phyloP scores from a whole-genome alignment of 2,329 filamentous ascomycete species.

The Aspergillus sojae region DNA sequence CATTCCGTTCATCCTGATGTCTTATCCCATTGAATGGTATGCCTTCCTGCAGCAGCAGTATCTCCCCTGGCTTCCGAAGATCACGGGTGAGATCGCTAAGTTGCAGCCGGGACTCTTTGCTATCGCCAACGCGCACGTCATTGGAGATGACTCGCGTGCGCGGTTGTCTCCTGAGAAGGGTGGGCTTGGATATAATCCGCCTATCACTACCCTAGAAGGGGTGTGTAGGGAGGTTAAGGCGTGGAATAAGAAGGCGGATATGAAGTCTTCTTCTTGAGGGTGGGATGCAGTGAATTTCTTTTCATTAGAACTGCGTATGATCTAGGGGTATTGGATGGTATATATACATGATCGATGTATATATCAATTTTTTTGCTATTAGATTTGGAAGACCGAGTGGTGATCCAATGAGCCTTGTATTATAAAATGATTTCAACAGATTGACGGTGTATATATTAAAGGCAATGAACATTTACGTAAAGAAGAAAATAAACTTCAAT shows the following conservation, averaged over 20 bases:
- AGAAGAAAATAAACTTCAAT: neutral
- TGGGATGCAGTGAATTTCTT: no score
- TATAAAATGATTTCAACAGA: neutral
- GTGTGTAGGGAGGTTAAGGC: conserved; percentile 36
- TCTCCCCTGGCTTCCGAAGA: conserved; percentile 27
- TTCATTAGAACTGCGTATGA: no score
- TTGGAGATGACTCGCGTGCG: conserved; percentile 35
- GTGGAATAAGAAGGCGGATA: conserved; percentile 34
- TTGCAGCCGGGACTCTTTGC: conserved; percentile 38
- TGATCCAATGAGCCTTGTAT: neutral
- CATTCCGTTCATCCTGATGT: conserved; percentile 31
- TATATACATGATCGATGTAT: neutral
- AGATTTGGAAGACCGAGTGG: neutral
- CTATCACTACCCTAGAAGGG: conserved; percentile 35
- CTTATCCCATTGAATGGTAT: conserved; percentile 38
- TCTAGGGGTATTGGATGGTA: no score
- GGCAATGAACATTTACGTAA: neutral
- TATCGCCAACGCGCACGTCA: conserved; percentile 30
- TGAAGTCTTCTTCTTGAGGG: neutral
- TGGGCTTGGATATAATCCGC: conserved; percentile 36
- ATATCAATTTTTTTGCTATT: neutral
- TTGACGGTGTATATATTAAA: neutral
- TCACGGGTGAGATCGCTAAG: conserved; percentile 30
- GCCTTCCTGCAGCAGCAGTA: conserved; percentile 30
- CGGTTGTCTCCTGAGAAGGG: conserved; percentile 28